Evolutionary conservation across 208 protist species (phyloP), one percentile per base, ranked within the genome.

Genomic region (Acanthamoeba lenticulata): DNA sequence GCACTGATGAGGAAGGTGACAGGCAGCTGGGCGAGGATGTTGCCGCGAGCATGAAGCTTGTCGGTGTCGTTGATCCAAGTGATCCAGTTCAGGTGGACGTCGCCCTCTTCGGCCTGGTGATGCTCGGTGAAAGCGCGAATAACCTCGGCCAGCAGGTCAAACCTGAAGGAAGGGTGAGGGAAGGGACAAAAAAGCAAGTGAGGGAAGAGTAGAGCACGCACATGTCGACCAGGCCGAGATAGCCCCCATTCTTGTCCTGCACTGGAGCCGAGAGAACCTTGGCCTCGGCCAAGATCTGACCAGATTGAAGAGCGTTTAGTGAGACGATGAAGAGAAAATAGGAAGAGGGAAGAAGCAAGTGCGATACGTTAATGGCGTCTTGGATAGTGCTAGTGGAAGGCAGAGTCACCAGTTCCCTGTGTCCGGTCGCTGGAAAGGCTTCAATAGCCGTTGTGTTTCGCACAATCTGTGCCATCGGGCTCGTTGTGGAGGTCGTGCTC

Each of bases 41-140:
- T 38, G 21, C 77, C 77, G 27, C 77, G 38, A 4, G 13, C 32
- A 24, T 13, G n/a, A 44, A 86, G 77, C 77, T 57, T 86, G 0
- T 47, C 5, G 24, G 38, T 38, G 77, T 86, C 77, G 77, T 57
- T 86, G 29, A 86, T 44, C 77, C 77, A 86, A 4, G 44, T 86
- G 38, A 86, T 38, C 77, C 77, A 86, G 42, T 57, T 47, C 29
- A 86, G 15, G 77, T 86, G 77, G 4, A 86, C 77, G 44, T 86
- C 77, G 21, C 77, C 77, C 19, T 47, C 42, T 32, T 57, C 77
- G 21, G 44, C 77, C 77, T 86, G 49, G 44, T 86, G 77, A 1
- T 86, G 77, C 29, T 86, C 44, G n/a, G 77, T 86, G 77, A 86
- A 86, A 7, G 77, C 77, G 6, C 45, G 77, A 17, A 86, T 86